Conservation (phyloP, 164 flowering plant genomes). For the Vitis rotundifolia region DNA sequence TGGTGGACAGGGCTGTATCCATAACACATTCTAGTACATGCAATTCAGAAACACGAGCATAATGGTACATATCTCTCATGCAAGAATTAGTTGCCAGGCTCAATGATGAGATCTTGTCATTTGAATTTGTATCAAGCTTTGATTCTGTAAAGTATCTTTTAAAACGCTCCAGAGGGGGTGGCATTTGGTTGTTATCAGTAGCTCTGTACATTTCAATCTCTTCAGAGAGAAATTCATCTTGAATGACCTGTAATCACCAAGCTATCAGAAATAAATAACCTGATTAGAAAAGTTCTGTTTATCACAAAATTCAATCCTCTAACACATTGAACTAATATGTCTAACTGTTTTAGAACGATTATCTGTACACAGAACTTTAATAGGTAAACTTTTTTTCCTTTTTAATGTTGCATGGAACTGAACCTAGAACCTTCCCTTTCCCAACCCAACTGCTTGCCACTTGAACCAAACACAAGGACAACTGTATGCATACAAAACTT, state of each 20-base stretch:
- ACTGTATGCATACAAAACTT: too few relatives aligned
- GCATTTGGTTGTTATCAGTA: constrained; percentile 48
- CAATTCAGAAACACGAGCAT: constrained; percentile 83
- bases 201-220: constrained; percentile 59
- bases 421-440: too few relatives aligned
- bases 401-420: too few relatives aligned
- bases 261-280: too few relatives aligned
- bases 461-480: too few relatives aligned
- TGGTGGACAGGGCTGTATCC: constrained; percentile 72
- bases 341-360: too few relatives aligned
- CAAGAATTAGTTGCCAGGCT: constrained; percentile 48
- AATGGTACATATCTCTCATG: constrained; percentile 86
- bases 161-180: constrained; percentile 69
- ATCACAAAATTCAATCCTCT: too few relatives aligned
- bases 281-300: too few relatives aligned
- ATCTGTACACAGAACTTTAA: too few relatives aligned
- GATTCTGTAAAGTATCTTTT: constrained; percentile 33
- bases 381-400: too few relatives aligned
- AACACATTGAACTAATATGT: too few relatives aligned
- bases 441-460: too few relatives aligned
- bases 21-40: constrained; percentile 78
- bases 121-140: constrained; percentile 21
- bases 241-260: constrained; percentile 52
- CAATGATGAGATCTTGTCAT: constrained; percentile 21
- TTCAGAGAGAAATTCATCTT: constrained; percentile 70